These are phyloP conservation scores for Pythium rhizo-oryzae DNA, from an alignment of 352 stramenopile genomes.

Conservation along the genomic window DNA sequence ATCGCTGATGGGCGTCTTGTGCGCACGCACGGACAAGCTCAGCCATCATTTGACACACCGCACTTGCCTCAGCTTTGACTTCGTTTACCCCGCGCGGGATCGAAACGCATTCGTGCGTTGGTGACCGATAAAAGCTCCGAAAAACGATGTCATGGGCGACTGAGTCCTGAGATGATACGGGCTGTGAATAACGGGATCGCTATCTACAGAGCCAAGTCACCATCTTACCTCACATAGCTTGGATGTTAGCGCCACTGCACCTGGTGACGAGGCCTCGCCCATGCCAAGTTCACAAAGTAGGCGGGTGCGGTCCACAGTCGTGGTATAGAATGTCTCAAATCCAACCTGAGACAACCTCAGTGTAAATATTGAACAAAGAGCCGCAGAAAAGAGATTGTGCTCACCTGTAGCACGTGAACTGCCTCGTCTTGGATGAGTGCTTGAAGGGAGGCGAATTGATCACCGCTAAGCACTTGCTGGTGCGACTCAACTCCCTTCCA, in stretches of 20 bases:
- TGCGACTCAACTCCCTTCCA: background rate
- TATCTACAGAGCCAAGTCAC: background rate
- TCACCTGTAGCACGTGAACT: slow-evolving; percentile 6
- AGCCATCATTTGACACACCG: background rate
- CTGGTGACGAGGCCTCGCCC: background rate
- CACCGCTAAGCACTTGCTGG: background rate
- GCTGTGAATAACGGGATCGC: too few species aligned
- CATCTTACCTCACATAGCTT: slow-evolving; percentile 10
- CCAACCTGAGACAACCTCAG: background rate
- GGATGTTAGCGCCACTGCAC: background rate
- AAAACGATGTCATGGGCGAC: slow-evolving; percentile 9
- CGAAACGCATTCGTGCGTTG: background rate
- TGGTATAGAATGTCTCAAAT: slow-evolving; percentile 3
- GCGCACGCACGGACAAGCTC: background rate
- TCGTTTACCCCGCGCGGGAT: background rate
- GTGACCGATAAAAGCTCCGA: background rate
- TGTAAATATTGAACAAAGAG: background rate
- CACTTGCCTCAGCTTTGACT: background rate
- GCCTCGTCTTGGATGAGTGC: slow-evolving; percentile 11
- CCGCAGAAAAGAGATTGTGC: background rate
- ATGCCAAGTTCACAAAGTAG: background rate
- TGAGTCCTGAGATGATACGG: background rate
- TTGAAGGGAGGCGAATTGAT: background rate
- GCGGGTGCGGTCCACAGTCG: background rate
- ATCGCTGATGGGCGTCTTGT: background rate